Base-by-base conservation (phyloP, 768 basidiomycete species). In the Kondoa subrosea region DNA sequence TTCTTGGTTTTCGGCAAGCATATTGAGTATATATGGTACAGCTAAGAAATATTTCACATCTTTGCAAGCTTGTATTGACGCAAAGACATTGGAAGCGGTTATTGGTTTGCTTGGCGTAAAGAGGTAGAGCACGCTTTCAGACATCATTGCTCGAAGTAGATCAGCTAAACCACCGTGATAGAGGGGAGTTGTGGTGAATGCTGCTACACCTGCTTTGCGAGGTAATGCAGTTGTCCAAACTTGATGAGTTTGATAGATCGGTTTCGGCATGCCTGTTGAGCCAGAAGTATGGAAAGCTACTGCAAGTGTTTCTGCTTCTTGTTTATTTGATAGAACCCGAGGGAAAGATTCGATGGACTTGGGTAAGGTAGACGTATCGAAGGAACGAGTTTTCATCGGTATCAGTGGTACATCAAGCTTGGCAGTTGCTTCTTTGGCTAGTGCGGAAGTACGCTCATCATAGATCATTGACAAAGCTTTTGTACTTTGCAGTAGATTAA, bases 251-350 rank as follows among this genome's bases (percentile, higher is more conserved):
- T 76, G 70, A 56, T 73, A 72, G 31, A 80, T 81, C 29, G 78
- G 79, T 73, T 78, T 67, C 29, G 65, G 68, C 33, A 67, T 60
- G 30, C 68, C 12, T 8, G 83, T 83, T 63, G 80, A 72, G 31
- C 82, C 82, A 1, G 78, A 79, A 2, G 80, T 80, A 69, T 82
- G 82, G 62, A 82, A 71, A 61, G 80, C 78, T 27, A 80, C 78
- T 17, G 75, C 77, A 17, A 75, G 74, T 25, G 78, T 69, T 17
- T 69, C 62, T 25, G 59, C 63, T 68, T 80, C 80, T 58, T 79
- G 74, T 34, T 77, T 75, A 12, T 77, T 76, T 0, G 73, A 75
- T 34, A 79, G 69, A 14, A 74, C 69, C 29, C 74, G 58, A 4
- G 73, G 57, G 8, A 58, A 60, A 26, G 59, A 25, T 34, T 64